phyloP scores from a whole-genome alignment of 345 rosid species.

The Lepidium aucheri region DNA sequence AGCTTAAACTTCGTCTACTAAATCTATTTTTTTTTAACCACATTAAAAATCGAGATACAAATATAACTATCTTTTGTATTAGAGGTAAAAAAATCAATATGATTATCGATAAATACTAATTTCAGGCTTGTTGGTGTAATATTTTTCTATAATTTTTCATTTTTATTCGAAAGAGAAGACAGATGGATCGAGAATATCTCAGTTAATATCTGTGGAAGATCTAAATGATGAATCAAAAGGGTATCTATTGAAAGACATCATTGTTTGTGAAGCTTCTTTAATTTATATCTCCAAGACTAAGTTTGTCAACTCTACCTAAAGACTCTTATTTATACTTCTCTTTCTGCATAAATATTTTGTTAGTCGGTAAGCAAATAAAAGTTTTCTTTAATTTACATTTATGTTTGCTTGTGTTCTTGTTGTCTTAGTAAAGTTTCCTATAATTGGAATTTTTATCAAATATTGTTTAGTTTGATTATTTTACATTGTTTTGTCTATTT shows the following conservation, averaged over 20 bases:
- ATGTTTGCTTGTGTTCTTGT: no score
- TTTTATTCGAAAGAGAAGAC: neutral
- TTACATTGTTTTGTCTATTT: no score
- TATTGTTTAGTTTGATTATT: no score
- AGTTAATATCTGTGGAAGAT: neutral
- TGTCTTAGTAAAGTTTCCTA: no score
- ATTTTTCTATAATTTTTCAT: neutral
- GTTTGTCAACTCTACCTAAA: neutral
- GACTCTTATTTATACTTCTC: neutral
- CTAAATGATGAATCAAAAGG: conserved; percentile 13
- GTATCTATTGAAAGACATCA: neutral
- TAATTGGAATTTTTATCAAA: no score
- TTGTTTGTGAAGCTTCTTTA: neutral
- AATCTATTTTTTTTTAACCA: neutral
- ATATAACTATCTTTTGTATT: neutral
- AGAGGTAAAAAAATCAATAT: neutral
- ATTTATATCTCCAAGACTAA: neutral
- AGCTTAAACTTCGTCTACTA: neutral
- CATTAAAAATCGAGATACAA: neutral
- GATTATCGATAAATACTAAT: neutral
- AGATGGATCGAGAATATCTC: neutral
- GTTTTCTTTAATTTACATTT: neutral
- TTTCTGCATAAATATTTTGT: neutral
- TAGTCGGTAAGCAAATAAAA: neutral
- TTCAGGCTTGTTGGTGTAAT: neutral